Base-by-base conservation (phyloP, 805 yeast genomes). In the Nakazawaea ernobii region DNA sequence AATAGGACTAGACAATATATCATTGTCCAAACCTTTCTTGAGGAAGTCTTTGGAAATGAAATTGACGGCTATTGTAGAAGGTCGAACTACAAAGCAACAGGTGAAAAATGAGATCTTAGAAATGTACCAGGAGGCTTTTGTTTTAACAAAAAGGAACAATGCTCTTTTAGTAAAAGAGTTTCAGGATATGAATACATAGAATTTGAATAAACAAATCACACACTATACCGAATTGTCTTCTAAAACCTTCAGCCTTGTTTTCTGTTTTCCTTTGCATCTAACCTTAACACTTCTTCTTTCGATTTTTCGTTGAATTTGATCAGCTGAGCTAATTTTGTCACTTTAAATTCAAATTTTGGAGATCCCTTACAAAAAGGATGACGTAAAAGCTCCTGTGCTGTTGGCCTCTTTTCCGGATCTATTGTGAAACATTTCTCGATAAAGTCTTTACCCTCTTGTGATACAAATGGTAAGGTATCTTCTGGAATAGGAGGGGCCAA, bases 401-500 rank as follows among this genome's bases (percentile, higher is more conserved):
- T 80, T 52, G 91, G 84, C 58, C 98, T 73, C 57, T 84, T 80
- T 11, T 73, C 67, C 2, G 97, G 97, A 57, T 90, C 88, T 63
- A 92, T 91, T 1, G 86, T 77, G 40, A 92, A 74, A 73, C 92
- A 72, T 53, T 75, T 82, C 53, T 83, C 82, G 50, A 94, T 66
- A 56, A 94, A 94, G 29, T 76, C 74, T 48, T 77, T 75, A 0
- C 95, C 97, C 6, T 67, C 76, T 4, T 59, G 61, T 1, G 90
- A 79, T 43, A 92, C 82, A 52, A 70, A 65, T 6, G 81, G 81
- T 42, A 73, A 61, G 0, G 92, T 84, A 49, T 90, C 96, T n/a
- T 86, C 91, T 0, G 97, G 95, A 43, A 95, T 90, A 0, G 99
- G 99, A 3, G 99, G 99, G 0, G 97, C 95, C 43, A 83, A 75